These are phyloP conservation scores for Chaetomium olivaceum DNA, from an alignment of 2,329 filamentous ascomycete genomes.

Conservation along the genomic window DNA sequence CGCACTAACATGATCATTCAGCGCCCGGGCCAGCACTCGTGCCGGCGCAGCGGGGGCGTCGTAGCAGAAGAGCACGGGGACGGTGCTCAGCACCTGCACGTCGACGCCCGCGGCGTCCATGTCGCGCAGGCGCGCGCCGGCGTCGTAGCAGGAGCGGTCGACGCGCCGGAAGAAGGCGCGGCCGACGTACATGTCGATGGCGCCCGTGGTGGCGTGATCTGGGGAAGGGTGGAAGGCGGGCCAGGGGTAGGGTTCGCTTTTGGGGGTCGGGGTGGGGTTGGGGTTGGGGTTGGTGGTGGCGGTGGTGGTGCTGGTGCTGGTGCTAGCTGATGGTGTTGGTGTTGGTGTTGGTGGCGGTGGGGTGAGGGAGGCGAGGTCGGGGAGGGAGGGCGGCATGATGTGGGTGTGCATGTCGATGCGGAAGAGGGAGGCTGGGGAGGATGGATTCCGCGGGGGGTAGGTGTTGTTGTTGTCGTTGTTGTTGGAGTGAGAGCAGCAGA, in stretches of 20 bases:
- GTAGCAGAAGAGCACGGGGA: slow-evolving; percentile 43
- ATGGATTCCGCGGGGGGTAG: not conserved
- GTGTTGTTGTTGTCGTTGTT: not conserved
- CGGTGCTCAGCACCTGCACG: slow-evolving; percentile 41
- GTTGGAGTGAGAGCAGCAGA: slow-evolving; percentile 14
- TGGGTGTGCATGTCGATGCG: slow-evolving; percentile 43
- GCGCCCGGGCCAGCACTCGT: slow-evolving; percentile 34
- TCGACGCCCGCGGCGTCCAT: slow-evolving; percentile 41
- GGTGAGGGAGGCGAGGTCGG: slow-evolving; percentile 47
- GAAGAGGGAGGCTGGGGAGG: slow-evolving; percentile 33
- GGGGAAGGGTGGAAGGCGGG: slow-evolving; percentile 34
- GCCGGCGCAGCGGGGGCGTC: slow-evolving; percentile 37
- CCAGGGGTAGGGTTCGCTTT: slow-evolving; percentile 38
- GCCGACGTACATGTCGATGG: slow-evolving; percentile 41
- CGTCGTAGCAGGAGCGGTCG: slow-evolving; percentile 38
- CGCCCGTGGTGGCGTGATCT: slow-evolving; percentile 20
- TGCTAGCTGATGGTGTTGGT: not conserved
- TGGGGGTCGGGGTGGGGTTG: too few species aligned
- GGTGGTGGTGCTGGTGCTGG: not conserved
- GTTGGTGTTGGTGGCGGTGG: slow-evolving; percentile 35
- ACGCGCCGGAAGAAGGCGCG: slow-evolving; percentile 40
- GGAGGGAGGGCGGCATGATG: slow-evolving; percentile 42
- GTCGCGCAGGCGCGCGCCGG: slow-evolving; percentile 34
- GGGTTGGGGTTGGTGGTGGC: slow-evolving; percentile 29
- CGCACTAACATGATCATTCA: slow-evolving; percentile 39